Evolutionary conservation across 805 yeast species (phyloP), one percentile per base, ranked within the genome.

Genomic region (Yarrowia divulgata): DNA sequence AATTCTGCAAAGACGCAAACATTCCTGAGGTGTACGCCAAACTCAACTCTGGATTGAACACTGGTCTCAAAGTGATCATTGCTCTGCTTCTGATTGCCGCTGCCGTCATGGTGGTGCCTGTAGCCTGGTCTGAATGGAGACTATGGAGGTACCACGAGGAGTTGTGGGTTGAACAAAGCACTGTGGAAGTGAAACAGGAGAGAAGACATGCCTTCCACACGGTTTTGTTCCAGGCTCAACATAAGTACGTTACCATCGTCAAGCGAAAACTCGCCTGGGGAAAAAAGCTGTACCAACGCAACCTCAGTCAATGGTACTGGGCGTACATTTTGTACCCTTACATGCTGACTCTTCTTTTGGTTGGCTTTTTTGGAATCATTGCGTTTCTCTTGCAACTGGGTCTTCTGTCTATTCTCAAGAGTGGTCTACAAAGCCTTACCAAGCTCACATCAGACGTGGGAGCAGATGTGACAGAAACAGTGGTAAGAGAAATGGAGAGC

Each of bases 171-270:
- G 52, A 60, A 29, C 66, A 60, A 29, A n/a, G 43, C 32, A 35
- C 32, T 0, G 32, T 58, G 16, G 18, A 18, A 5, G 34, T 13
- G 18, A 45, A 18, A 8, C 18, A 34, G 10, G 66, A 45, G 1
- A 34, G 34, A 8, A 6, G 52, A 34, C 42, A 43, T 42, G 18
- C 32, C 4, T 60, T 60, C 19, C 66, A 60, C 14, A 45, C 66
- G 1, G 23, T 60, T 3, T 8, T 60, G 2, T 60, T 45, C 16
- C n/a, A 60, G 4, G 39, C 52, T 9, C 50, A 45, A 12, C 66
- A 60, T 42, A 60, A 60, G 43, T 60, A 60, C 34, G 19, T 45
- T 74, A 81, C 82, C 0, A 70, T 74, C 13, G 76, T 90, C 1
- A 80, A 83, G 50, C 71, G 75, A 1, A 60, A 45, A 32, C 52